These are phyloP conservation scores for Sclerotinia borealis DNA, from an alignment of 2,329 filamentous ascomycete genomes.

Conservation along the genomic window DNA sequence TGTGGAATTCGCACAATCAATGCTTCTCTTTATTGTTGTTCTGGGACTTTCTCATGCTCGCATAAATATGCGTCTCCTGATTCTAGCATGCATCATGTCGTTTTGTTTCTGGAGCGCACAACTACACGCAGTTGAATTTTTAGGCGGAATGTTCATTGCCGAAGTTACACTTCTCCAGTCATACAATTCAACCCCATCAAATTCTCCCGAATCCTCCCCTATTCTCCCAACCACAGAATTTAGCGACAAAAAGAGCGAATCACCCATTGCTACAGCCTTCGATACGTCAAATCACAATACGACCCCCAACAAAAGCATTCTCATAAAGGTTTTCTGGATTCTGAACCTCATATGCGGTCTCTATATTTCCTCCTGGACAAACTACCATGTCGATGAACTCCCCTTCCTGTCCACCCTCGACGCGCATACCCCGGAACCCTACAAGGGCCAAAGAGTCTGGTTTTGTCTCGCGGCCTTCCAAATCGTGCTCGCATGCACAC, in stretches of 20 bases:
- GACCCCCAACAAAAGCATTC: neutral
- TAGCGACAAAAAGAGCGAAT: slow-evolving; percentile 18
- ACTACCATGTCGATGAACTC: slow-evolving; percentile 23
- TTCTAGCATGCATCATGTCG: slow-evolving; percentile 21
- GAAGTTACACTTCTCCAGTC: slow-evolving; percentile 39
- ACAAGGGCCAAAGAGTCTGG: slow-evolving; percentile 28
- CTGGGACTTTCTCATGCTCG: slow-evolving; percentile 26
- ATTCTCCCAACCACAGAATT: slow-evolving; percentile 20
- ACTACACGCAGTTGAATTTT: slow-evolving; percentile 37
- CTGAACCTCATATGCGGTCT: slow-evolving; percentile 25
- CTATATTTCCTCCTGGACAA: slow-evolving; percentile 30
- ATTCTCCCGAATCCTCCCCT: slow-evolving; percentile 1
- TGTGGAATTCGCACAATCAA: slow-evolving; percentile 29
- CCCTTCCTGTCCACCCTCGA: slow-evolving; percentile 22
- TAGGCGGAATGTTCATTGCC: slow-evolving; percentile 41
- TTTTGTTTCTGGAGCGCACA: slow-evolving; percentile 28
- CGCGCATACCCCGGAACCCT: slow-evolving; percentile 25
- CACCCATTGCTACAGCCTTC: slow-evolving; percentile 11
- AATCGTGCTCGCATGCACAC: slow-evolving; percentile 30
- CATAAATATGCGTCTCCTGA: slow-evolving; percentile 22
- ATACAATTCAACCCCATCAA: neutral
- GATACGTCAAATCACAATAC: slow-evolving; percentile 6
- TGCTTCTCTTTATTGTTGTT: slow-evolving; percentile 28
- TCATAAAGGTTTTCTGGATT: slow-evolving; percentile 25
- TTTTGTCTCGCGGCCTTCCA: slow-evolving; percentile 29